Evolutionary conservation across 495 filamentous ascomycete genomes (phyloP), one percentile per base, ranked within the genome.

Genomic region (Umbilicaria muhlenbergii): DNA sequence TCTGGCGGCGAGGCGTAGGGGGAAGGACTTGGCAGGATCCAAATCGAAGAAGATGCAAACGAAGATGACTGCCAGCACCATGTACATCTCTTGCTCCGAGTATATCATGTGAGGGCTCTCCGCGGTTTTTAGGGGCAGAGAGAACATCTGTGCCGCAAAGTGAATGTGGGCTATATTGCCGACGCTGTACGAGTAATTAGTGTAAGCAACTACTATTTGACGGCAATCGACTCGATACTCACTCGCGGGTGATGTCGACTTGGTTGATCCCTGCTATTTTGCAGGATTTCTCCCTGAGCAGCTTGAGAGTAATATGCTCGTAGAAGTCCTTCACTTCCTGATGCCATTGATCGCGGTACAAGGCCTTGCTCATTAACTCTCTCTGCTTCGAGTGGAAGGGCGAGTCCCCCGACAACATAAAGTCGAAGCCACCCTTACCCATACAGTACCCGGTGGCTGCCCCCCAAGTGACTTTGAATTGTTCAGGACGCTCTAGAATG

Each of bases 71-170:
- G 81, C 68, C 6, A 92, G 62, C n/a, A 78, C 73, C 59, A 73
- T 76, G 59, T 86, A 87, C 46, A 91, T 61, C 60, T 91, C 83
- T 33, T 88, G 74, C 51, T 83, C 80, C 7, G 75, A 82, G 62
- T 86, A 88, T 32, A 85, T 61, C 5, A 81, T 82, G 46, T 70
- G 71, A 11, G 76, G 68, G 52, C 78, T 75, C 21, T 77, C 71
- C 46, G 75, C 70, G 32, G 74, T 79, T 62, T 83, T 81, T 46
- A 93, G 62, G 0, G 85, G 80, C 2, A 93, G 67, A 17, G 74
- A 74, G 56, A 88, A 86, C 21, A 88, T 55, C 21, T 69, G 70
- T 7, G 85, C 69, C 2, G 74, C 81, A 40, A 91, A 88, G 52
- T 81, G 72, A 6, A 81, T 73, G 3, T 78, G 78, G 0, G 74